A percentile compares a stretch with the other conserved stretches of the same genome.
These are phyloP conservation scores for Penicillium paneum DNA, from an alignment of 2,329 filamentous ascomycete genomes.

Conservation along the genomic window DNA sequence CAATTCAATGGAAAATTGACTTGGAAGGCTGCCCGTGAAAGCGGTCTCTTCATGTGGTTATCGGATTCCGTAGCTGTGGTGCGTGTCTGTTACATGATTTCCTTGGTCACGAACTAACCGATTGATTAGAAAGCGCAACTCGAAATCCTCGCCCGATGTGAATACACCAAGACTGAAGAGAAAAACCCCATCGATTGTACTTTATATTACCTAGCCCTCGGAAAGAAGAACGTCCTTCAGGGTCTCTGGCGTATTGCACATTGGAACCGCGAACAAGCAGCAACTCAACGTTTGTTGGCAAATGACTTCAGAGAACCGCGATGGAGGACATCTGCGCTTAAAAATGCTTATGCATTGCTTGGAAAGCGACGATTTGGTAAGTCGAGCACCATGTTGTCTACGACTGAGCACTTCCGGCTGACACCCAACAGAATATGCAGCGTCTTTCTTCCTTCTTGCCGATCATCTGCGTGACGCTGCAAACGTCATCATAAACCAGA, in stretches of 20 bases:
- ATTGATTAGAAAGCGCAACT: conserved; percentile 66
- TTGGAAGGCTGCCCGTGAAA: conserved; percentile 82
- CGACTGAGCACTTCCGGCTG: conserved; percentile 1
- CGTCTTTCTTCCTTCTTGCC: conserved; percentile 90
- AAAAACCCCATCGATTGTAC: conserved; percentile 90
- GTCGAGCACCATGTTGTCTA: background rate
- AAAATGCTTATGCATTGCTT: conserved; percentile 93
- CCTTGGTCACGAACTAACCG: background rate
- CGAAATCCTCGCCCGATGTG: conserved; percentile 84
- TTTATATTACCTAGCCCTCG: conserved; percentile 84
- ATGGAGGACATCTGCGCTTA: conserved; percentile 85
- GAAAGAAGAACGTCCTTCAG: conserved; percentile 84
- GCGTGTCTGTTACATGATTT: conserved; percentile 34
- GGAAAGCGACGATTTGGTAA: conserved; percentile 82
- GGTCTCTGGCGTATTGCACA: conserved; percentile 92
- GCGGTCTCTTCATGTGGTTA: conserved; percentile 94
- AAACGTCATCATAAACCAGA: conserved; percentile 78
- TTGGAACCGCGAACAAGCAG: conserved; percentile 80
- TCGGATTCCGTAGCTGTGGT: conserved; percentile 73
- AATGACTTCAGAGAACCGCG: conserved; percentile 86
- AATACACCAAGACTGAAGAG: conserved; percentile 82
- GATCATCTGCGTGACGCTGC: conserved; percentile 82
- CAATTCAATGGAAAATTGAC: conserved; percentile 76
- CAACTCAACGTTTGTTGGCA: conserved; percentile 75
- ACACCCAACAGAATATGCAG: conserved; percentile 71